Base-by-base conservation (phyloP, 371 early-diverging fungal species). In the Apophysomyces elegans region DNA sequence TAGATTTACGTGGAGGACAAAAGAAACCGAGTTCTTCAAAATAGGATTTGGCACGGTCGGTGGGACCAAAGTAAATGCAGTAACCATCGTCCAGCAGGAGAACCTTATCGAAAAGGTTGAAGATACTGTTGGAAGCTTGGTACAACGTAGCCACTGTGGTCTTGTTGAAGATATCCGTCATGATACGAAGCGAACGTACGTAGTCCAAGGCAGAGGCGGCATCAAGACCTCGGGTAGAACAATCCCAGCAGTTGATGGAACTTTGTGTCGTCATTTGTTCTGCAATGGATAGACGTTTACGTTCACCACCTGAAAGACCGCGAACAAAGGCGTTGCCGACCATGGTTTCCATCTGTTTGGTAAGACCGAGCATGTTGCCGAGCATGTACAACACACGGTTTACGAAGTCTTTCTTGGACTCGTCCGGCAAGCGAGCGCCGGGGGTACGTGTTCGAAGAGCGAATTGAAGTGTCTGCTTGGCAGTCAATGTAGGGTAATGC, bases 211-310 rank as follows among this genome's bases (percentile, higher is more conserved):
- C 95, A 36, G 92, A 94, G 45, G 93, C 90, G 14, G 94, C 88
- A 79, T 98, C 98, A 18, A 98, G 83, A 61, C 97, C 96, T 68
- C 90, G 89, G 1, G 94, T 94, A 39, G 93, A 91, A 41, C 93
- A 94, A 70, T 96, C 96, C 85, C 93, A 90, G 70, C 94, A 87
- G 64, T 91, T 88, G 67, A 94, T 78, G 4, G 87, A 73, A 32
- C 91, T 90, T 18, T 80, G 79, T 1, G 91, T 85, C 5, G 96
- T 87, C 64, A 97, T 89, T 78, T 95, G 93, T 76, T 91, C 91
- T 18, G 92, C 95, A 67, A 95, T 93, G 4, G 89, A 86, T n/a
- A 93, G 79, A 67, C 97, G 90, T 87, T 96, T 95, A 67, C 91
- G 84, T 81, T 90, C 95, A 67, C 96, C 96, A 66, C 91, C 97